phyloP scores from a whole-genome alignment of 345 rosid species.

The sweet orange (Citrus sinensis) region DVS_A1.0 CM039163.1:43845001-43845500 shows the following conservation, averaged over 20 bases:
- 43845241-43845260: constrained; percentile 95
- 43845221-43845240: constrained; percentile 92
- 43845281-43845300: constrained; percentile 87
- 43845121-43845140: constrained; percentile 94
- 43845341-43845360: constrained; percentile 74
- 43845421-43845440: constrained; percentile 96
- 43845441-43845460: constrained; percentile 70
- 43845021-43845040: constrained; percentile 44
- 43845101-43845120: constrained; percentile 64
- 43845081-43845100: constrained; percentile 92
- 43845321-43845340: constrained; percentile 68
- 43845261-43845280: constrained; percentile 73
- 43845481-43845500: constrained; percentile 98
- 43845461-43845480: constrained; percentile 65
- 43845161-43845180: constrained; percentile 70
- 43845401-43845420: constrained; percentile 88
- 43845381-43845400: constrained; percentile 88
- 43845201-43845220: constrained; percentile 75
- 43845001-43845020: constrained; percentile 19
- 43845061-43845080: constrained; percentile 90
- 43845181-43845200: constrained; percentile 67
- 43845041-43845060: constrained; percentile 91
- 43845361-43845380: constrained; percentile 99
- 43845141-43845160: constrained; percentile 74
- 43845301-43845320: constrained; percentile 80